Percentiles rank a stretch among this genome's conserved stretches.
Evolutionary conservation across 2,329 filamentous ascomycete species (phyloP).

Genomic region (Aureobasidium namibiae): DNA sequence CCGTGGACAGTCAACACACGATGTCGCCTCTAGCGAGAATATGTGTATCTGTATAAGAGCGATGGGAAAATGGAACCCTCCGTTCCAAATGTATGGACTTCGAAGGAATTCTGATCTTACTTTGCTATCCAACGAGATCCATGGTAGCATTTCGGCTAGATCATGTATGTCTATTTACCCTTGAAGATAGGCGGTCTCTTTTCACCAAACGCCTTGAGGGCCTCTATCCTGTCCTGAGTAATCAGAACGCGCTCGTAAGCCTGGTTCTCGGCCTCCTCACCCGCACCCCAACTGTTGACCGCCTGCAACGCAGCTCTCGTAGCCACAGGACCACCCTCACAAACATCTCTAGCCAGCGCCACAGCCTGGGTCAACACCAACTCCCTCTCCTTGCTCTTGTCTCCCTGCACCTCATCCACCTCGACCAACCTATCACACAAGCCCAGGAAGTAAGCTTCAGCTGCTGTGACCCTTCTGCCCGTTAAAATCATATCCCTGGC

Average conservation of each 20-base stretch:
- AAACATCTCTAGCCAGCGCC: slow-evolving; percentile 73
- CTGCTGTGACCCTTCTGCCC: slow-evolving; percentile 70
- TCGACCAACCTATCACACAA: slow-evolving; percentile 87
- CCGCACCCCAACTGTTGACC: slow-evolving; percentile 56
- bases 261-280: slow-evolving; percentile 71
- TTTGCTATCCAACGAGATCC: no score
- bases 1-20: no score
- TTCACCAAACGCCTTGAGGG: slow-evolving; percentile 73
- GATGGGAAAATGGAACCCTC: no score
- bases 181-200: slow-evolving; percentile 64
- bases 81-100: no score
- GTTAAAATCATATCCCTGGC: slow-evolving; percentile 90
- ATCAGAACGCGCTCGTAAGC: slow-evolving; percentile 78
- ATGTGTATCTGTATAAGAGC: no score
- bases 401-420: slow-evolving; percentile 52
- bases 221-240: slow-evolving; percentile 83
- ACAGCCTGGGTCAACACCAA: slow-evolving; percentile 69
- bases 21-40: no score
- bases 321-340: slow-evolving; percentile 79
- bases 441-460: slow-evolving; percentile 87
- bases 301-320: slow-evolving; percentile 72
- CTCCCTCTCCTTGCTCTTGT: slow-evolving; percentile 44
- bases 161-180: slow-evolving; percentile 34
- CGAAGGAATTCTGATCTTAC: no score
- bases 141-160: not conserved